Percentiles rank a stretch among this genome's conserved stretches.
These are phyloP conservation scores for Colletotrichum chrysophilum DNA, from an alignment of 2,329 filamentous ascomycete species.

Conservation along the genomic window DNA sequence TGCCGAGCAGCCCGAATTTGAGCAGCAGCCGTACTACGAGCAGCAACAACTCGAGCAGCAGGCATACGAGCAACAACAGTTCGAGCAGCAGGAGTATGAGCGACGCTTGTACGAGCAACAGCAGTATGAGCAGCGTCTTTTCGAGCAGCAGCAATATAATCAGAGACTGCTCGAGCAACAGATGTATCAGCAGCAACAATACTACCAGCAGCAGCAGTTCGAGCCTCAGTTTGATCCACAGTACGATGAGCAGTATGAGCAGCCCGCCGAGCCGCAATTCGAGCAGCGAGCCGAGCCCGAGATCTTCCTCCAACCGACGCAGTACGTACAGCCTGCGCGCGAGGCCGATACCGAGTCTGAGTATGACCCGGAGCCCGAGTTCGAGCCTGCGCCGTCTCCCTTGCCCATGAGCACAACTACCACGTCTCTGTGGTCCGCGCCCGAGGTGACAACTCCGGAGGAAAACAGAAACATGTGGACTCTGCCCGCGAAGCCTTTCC, in stretches of 20 bases:
- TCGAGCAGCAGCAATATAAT: neutral
- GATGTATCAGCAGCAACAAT: neutral
- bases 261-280: slow-evolving; percentile 19
- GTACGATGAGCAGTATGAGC: neutral
- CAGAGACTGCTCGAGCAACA: neutral
- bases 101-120: neutral
- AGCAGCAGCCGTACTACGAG: neutral
- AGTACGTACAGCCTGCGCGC: neutral
- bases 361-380: neutral
- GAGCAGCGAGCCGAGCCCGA: slow-evolving; percentile 1
- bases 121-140: neutral
- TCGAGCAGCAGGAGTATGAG: neutral
- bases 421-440: slow-evolving; percentile 3
- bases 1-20: neutral
- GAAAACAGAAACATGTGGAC: neutral
- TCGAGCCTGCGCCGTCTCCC: neutral
- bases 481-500: neutral
- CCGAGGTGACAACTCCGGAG: neutral
- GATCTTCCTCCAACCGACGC: neutral
- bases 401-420: neutral
- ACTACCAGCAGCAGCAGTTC: neutral
- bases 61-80: neutral
- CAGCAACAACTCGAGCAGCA: neutral
- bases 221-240: neutral
- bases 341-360: neutral